These are phyloP conservation scores for Monilinia vaccinii-corymbosi DNA, from an alignment of 2,329 filamentous ascomycete genomes.

Conservation along the genomic window DNA sequence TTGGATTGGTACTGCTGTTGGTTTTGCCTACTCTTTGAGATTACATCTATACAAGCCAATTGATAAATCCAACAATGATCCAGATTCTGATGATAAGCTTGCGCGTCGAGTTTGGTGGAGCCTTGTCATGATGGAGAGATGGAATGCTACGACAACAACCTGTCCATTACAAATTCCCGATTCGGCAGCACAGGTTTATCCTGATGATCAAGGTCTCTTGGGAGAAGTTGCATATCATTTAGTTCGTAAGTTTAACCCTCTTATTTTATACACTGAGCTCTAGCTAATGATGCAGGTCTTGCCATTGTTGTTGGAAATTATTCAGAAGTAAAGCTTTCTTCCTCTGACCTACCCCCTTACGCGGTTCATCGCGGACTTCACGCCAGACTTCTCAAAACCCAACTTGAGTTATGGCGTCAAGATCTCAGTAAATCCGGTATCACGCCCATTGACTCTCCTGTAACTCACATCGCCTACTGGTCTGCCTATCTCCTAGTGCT, in stretches of 20 bases:
- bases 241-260: conserved; percentile 44
- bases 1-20: conserved; percentile 56
- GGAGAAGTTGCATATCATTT: conserved; percentile 57
- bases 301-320: conserved; percentile 50
- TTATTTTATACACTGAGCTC: background rate
- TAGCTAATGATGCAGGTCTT: conserved; percentile 35
- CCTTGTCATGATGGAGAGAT: conserved; percentile 61
- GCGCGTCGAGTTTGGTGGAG: conserved; percentile 63
- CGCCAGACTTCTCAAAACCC: conserved; percentile 43
- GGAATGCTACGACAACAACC: conserved; percentile 60
- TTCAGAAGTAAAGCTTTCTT: conserved; percentile 37
- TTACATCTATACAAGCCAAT: conserved; percentile 41
- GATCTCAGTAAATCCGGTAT: conserved; percentile 50
- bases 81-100: conserved; percentile 53
- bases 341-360: conserved; percentile 36
- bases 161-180: conserved; percentile 55
- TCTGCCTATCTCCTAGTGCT: conserved; percentile 57
- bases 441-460: conserved; percentile 38
- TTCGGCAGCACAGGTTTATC: conserved; percentile 48
- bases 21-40: conserved; percentile 55
- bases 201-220: conserved; percentile 49
- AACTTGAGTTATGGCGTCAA: conserved; percentile 57
- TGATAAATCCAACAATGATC: conserved; percentile 38
- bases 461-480: conserved; percentile 62
- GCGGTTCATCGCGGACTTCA: conserved; percentile 35